Percentiles rank a stretch among this genome's conserved stretches.
These are phyloP conservation scores for Kwoniella sp. DNA, from an alignment of 768 basidiomycete species.

Conservation along the genomic window DNA sequence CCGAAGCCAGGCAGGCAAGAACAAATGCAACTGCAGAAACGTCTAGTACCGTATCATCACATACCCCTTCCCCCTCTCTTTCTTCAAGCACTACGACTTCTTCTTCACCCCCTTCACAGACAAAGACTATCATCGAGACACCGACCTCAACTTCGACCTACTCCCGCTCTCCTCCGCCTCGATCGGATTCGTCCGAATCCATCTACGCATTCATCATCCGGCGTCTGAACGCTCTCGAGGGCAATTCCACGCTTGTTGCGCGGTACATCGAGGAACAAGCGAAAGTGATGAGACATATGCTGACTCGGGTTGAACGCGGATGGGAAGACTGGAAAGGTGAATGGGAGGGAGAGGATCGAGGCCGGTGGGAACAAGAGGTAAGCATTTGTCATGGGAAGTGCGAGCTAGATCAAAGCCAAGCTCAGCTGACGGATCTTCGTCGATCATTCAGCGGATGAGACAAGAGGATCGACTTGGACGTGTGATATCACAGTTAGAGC, in stretches of 20 bases:
- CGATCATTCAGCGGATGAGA: conserved; percentile 36
- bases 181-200: conserved; percentile 65
- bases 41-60: background rate
- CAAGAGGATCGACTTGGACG: conserved; percentile 65
- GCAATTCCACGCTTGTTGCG: conserved; percentile 80
- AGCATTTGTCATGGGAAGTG: conserved; percentile 5
- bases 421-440: conserved; percentile 12
- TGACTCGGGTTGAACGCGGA: conserved; percentile 58
- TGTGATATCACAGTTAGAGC: conserved; percentile 65
- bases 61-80: conserved; percentile 1
- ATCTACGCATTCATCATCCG: conserved; percentile 98
- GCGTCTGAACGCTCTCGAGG: conserved; percentile 78
- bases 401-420: background rate
- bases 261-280: conserved; percentile 90
- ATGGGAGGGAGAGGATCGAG: conserved; percentile 36
- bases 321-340: conserved; percentile 42
- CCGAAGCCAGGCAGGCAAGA: background rate
- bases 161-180: conserved; percentile 22
- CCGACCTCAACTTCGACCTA: conserved; percentile 21
- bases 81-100: background rate
- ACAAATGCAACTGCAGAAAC: background rate
- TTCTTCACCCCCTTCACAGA: background rate
- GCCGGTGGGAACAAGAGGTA: conserved; percentile 47
- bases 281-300: conserved; percentile 69
- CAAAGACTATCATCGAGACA: background rate